Evolutionary conservation across 2,329 filamentous ascomycete species (phyloP), one percentile per base, ranked within the genome.

Genomic region (Colletotrichum gloeosporioides): DNA sequence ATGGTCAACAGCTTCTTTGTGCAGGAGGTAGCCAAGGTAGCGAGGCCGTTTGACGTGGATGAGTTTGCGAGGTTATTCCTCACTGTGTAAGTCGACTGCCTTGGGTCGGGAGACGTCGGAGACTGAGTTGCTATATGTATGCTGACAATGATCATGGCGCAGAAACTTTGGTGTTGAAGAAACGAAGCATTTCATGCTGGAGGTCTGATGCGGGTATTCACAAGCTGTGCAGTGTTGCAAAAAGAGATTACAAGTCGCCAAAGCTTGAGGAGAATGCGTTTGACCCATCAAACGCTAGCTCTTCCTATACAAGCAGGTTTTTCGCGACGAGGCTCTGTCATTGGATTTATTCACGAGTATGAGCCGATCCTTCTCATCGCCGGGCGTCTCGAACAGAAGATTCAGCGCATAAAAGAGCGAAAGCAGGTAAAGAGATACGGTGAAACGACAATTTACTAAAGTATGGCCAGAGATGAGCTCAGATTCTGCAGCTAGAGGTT

Each of bases 21-120:
- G 61, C 79, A 82, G 57, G 83, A 85, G 1, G 81, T 86, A 18
- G 85, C 85, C 83, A 77, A 82, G 78, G 82, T 85, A 34, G 85
- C 80, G 8, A 80, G 79, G 12, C 81, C 85, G 0, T 82, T 84
- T 2, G 85, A 87, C 39, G 68, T 85, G 27, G 85, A 87, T 32
- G 85, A 86, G 6, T 86, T 87, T 79, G 84, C 85, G 22, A 83
- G 76, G 74, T 27, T 86, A 13, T 82, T 86, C 78, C 76, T 87
- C 61, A 85, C 83, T 12, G 78, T 82, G 85, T 86, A 77, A 81
- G 85, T 84, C 0, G 18, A 64, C 62, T 16, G 15, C 29, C 0
- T 34, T 22, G 12, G n/a, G n/a, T 0, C n/a, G 7, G 1, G 2
- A 6, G 18, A 2, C 3, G 1, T 2, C 44, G 10, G 3, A 18